Base-by-base conservation (phyloP, 2,329 filamentous ascomycete genomes). In the Metarhizium robertsii region DNA sequence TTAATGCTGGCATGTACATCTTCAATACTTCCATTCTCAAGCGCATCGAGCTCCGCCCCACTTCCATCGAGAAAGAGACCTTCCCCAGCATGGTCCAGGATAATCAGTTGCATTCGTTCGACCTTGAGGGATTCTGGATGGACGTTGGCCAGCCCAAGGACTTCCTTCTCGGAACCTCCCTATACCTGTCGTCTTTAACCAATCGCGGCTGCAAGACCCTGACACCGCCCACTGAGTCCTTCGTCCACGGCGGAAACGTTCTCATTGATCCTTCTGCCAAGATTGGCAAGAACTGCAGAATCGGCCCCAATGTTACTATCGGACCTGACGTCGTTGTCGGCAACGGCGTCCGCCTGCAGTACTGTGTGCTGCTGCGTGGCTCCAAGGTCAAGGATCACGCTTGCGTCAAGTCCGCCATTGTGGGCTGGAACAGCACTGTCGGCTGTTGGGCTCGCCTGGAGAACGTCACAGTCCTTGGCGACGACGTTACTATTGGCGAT, bases 101-200 rank as follows among this genome's bases (percentile, higher is more conserved):
- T 66, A 90, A 90, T 61, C 83, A 92, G 73, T 79, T 97, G 60
- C 92, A 97, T 80, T 96, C 90, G 2, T 96, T 95, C 70, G 92
- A 97, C 70, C 84, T 97, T 34, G 91, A 96, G 63, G 91, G 92
- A 64, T 97, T 95, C 84, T 97, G 92, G 92, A 97, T 97, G 92
- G 92, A 97, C 65, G 90, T 99, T 61, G 92, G 92, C 66, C 92
- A 99, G 76, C 92, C 92, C 65, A 99, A 97, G 79, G 92, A 99
- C 71, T 99, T 97, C 83, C 79, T 99, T 55, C 90, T 88, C 25
- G 92, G 92, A 60, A 97, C 94, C 59, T 97, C 92, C 76, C 81
- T 99, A 60, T 97, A 96, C 78, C 88, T 99, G 53, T 91, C 90
- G 50, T 95, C 90, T 3, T 83, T 97, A 58, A 82, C 91, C 57